phyloP scores from a whole-genome alignment of 768 basidiomycete species.

The Strobilomyces echinocephalus region DNA sequence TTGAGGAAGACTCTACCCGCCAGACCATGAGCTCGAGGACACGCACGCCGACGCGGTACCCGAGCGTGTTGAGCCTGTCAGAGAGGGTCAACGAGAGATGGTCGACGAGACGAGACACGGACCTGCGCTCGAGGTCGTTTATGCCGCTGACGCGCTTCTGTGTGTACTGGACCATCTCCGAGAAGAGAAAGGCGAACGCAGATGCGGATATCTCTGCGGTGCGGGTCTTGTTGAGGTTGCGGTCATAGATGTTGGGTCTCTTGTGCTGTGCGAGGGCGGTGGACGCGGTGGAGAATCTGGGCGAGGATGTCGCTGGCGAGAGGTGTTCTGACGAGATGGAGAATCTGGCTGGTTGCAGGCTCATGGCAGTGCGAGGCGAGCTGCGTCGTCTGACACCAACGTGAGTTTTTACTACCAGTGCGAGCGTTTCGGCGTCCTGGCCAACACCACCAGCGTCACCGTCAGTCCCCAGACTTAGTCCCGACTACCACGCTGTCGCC shows the following conservation, averaged over 20 bases:
- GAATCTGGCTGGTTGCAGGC: conserved; percentile 1
- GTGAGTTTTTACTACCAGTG: no score
- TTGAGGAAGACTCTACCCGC: conserved; percentile 71
- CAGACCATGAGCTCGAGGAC: conserved; percentile 83
- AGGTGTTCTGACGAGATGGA: neutral
- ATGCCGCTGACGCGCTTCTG: conserved; percentile 94
- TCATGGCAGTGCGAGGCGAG: no score
- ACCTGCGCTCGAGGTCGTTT: conserved; percentile 93
- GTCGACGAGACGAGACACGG: conserved; percentile 16
- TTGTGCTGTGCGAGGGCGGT: conserved; percentile 43
- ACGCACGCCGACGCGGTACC: conserved; percentile 86
- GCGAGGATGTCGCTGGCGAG: conserved; percentile 53
- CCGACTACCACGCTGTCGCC: no score
- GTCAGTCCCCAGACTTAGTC: no score
- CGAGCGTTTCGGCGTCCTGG: no score
- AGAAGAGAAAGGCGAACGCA: conserved; percentile 87
- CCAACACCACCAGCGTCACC: no score
- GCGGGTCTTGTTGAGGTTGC: conserved; percentile 83
- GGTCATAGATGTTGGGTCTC: conserved; percentile 81
- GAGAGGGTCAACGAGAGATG: neutral
- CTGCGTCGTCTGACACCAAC: no score
- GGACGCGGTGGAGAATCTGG: conserved; percentile 62
- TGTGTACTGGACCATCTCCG: conserved; percentile 92
- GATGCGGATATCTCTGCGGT: conserved; percentile 77
- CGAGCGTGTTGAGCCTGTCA: conserved; percentile 80